Percentiles rank a stretch among this genome's conserved stretches.
These are phyloP conservation scores for Paramecium octaurelia DNA, from an alignment of 73 alveolate species.

Conservation along the genomic window DNA sequence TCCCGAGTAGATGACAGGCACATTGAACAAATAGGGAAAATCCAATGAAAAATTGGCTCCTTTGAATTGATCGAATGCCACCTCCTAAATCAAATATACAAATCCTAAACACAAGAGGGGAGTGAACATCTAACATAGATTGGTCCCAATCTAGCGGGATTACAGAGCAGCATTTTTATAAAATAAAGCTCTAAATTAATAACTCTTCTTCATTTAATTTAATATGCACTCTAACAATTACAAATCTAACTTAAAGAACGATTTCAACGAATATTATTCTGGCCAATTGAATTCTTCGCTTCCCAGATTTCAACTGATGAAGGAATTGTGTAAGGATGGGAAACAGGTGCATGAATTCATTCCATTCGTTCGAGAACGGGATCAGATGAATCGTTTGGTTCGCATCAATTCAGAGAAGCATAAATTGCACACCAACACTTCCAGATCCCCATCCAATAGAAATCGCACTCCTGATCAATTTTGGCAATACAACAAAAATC, in stretches of 20 bases:
- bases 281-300: not conserved
- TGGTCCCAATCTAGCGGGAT: conserved; percentile 23
- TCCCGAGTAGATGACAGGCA: not conserved
- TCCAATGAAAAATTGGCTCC: conserved; percentile 3
- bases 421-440: not conserved
- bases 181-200: conserved; percentile 49
- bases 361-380: not conserved
- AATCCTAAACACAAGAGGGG: conserved; percentile 7
- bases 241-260: not conserved
- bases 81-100: conserved; percentile 25
- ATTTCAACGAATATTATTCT: not conserved
- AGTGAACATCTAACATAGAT: conserved; percentile 20
- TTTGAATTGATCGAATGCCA: conserved; percentile 8
- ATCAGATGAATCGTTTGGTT: not conserved
- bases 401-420: not conserved
- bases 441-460: not conserved
- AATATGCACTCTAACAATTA: not conserved
- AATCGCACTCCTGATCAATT: not conserved
- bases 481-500: not conserved
- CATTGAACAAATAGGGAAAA: conserved; percentile 24
- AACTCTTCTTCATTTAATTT: conserved; percentile 43
- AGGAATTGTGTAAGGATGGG: not conserved
- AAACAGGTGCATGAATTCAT: not conserved
- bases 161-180: conserved; percentile 23
- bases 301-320: not conserved